Evolutionary conservation across 371 early-diverging fungal species (phyloP), one percentile per base, ranked within the genome.

Genomic region (Rhizopus microsporus): DNA sequence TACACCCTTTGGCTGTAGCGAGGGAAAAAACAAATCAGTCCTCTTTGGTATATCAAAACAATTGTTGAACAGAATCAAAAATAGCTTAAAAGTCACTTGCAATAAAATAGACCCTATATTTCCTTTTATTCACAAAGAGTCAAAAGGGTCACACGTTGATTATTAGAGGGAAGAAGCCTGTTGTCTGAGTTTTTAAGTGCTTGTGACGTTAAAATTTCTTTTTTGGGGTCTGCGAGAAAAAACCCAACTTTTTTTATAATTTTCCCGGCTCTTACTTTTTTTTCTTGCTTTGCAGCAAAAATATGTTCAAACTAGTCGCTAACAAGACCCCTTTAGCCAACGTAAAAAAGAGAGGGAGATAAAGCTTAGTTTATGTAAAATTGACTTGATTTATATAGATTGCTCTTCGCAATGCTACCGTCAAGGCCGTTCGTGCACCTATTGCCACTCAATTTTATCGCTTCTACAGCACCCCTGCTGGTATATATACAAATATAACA

Each of bases 261-360:
- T 56, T 46, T 55, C 16, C 44, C 44, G 35, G 42, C 51, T 38
- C 45, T 47, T 62, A 31, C 50, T 42, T 30, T 40, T 37, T 56
- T 49, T 57, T 39, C 47, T 56, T 57, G 40, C 56, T 59, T 51
- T 55, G 50, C 54, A 60, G 46, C 44, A 51, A 51, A 44, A 52
- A 73, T 60, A 84, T 85, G 85, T 83, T 85, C 62, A 80, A 78
- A 76, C 70, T 85, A 68, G 81, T 79, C 58, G 68, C 83, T 43
- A 63, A 78, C 55, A 82, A 79, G 78, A 71, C 81, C 59, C 83
- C 85, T 45, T 77, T 82, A 62, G 73, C 81, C 35, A 81, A 80
- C 70, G 85, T 85, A 77, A 59, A 58, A 60, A 33, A 1, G 9
- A 17, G 9, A 15, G n/a, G n/a, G 16, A 16, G 9, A 13, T 17